Conservation (phyloP, 257 asterid species). For the Buddleja alternifolia region DNA sequence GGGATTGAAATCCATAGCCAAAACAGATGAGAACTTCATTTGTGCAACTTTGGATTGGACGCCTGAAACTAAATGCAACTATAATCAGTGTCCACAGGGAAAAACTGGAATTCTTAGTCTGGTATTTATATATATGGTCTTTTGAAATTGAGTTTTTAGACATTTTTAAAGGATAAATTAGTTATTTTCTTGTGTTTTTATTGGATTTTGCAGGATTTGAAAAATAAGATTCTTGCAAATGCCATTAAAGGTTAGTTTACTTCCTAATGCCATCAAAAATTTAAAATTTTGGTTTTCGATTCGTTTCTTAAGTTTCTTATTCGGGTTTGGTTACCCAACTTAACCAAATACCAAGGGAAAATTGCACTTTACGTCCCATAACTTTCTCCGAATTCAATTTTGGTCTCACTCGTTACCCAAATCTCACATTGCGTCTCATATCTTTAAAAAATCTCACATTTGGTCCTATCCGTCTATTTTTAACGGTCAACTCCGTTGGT, state of each 20-base stretch:
- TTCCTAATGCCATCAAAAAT: no score
- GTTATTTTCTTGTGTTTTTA: neutral
- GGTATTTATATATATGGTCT: slow-evolving; percentile 37
- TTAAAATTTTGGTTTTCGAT: no score
- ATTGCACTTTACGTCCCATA: no score
- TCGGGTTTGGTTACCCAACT: no score
- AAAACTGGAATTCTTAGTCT: slow-evolving; percentile 61
- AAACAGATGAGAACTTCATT: slow-evolving; percentile 65
- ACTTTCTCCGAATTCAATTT: no score
- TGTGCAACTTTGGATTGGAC: slow-evolving; percentile 90
- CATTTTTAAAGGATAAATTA: neutral
- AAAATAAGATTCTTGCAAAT: slow-evolving; percentile 59
- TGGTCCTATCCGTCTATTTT: no score
- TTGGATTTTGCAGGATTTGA: slow-evolving; percentile 55
- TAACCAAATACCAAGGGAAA: no score
- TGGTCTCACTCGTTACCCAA: no score
- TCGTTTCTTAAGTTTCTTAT: no score
- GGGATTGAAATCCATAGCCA: slow-evolving; percentile 50
- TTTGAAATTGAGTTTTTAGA: neutral
- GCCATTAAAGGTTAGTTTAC: slow-evolving; percentile 62
- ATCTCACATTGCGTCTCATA: no score
- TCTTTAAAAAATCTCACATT: no score
- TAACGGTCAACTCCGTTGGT: no score
- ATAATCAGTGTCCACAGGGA: slow-evolving; percentile 75
- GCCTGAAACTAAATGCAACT: slow-evolving; percentile 73